phyloP scores from a whole-genome alignment of 805 yeast genomes.

The Starmerella bombi region DNA sequence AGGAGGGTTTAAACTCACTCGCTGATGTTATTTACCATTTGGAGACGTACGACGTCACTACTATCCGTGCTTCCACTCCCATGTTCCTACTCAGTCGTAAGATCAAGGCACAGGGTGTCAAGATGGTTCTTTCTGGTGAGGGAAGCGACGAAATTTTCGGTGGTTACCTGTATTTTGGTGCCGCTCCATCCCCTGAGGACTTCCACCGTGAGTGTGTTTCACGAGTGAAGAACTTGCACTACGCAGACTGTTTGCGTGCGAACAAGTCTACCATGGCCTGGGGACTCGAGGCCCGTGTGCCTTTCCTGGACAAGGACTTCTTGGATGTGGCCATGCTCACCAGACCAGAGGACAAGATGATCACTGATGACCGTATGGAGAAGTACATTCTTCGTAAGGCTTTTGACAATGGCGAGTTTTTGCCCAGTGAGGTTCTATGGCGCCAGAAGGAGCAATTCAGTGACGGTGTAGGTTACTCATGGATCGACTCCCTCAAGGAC shows the following conservation, averaged over 20 bases:
- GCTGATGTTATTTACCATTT: slow-evolving; percentile 88
- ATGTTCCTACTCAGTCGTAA: slow-evolving; percentile 93
- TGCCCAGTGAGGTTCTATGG: slow-evolving; percentile 95
- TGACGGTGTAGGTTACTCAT: slow-evolving; percentile 98
- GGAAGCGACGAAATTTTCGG: slow-evolving; percentile 99
- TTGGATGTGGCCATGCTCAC: slow-evolving; percentile 87
- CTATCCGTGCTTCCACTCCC: slow-evolving; percentile 98
- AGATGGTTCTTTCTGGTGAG: slow-evolving; percentile 98
- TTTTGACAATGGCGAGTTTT: slow-evolving; percentile 83
- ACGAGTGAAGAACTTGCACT: slow-evolving; percentile 94
- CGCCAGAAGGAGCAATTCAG: slow-evolving; percentile 99
- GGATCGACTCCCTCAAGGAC: slow-evolving; percentile 97
- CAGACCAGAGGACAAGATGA: slow-evolving; percentile 83
- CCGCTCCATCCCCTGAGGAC: slow-evolving; percentile 84
- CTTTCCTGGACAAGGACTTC: slow-evolving; percentile 91
- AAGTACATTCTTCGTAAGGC: slow-evolving; percentile 96
- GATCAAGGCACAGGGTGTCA: slow-evolving; percentile 98
- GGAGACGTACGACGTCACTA: slow-evolving; percentile 97
- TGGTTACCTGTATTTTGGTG: slow-evolving; percentile 93
- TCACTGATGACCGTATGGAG: slow-evolving; percentile 67
- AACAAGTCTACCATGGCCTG: slow-evolving; percentile 99
- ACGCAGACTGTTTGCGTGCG: slow-evolving; percentile 95
- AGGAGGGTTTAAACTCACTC: slow-evolving; percentile 93
- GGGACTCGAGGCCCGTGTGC: slow-evolving; percentile 99
- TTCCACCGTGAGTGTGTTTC: slow-evolving; percentile 93